Evolutionary conservation across 2,329 filamentous ascomycete genomes (phyloP), one percentile per base, ranked within the genome.

Genomic region (Colletotrichum neosansevieriae): DNA sequence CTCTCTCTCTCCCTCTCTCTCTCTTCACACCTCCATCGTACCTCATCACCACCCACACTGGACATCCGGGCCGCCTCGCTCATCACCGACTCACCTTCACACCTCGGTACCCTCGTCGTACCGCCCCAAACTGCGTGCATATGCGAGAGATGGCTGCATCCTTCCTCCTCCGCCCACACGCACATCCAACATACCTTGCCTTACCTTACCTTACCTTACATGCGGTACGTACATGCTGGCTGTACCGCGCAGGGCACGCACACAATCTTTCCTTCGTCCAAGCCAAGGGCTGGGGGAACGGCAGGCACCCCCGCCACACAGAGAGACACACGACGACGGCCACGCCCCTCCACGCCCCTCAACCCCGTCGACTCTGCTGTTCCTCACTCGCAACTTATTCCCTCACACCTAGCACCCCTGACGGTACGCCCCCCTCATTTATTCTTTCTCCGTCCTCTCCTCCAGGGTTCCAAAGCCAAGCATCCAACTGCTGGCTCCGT

Each of bases 101-200:
- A 40, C 60, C 47, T 59, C 54, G 60, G 65, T 68, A 54, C 49
- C 56, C 50, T 69, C 42, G 66, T 69, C 42, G 66, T 60, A 57
- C 49, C 63, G 32, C 62, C 44, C 63, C 63, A 62, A 69, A 69
- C 63, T 42, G 67, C 67, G 56, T 69, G 67, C 67, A 67, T 69
- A 69, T 69, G 67, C 67, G 62, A 57, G 67, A 69, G 67, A 69
- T 69, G 67, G 67, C 63, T 67, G 50, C 67, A 62, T 62, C 56
- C 64, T 38, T 56, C 44, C 56, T 61, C 40, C 54, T 29, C 62
- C 62, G 40, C 66, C 54, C 58, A 61, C 58, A 61, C 56, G 40
- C 56, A 47, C 24, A 50, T 38, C 44, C 57, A 59, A 59, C 57
- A 51, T 51, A 42, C 45, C 45, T 51, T 61, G 21, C 58, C 45